Percentiles rank a stretch among this genome's conserved stretches.
Evolutionary conservation across 2,329 filamentous ascomycete genomes (phyloP).

Genomic region (Escovopsis sp.): DNA sequence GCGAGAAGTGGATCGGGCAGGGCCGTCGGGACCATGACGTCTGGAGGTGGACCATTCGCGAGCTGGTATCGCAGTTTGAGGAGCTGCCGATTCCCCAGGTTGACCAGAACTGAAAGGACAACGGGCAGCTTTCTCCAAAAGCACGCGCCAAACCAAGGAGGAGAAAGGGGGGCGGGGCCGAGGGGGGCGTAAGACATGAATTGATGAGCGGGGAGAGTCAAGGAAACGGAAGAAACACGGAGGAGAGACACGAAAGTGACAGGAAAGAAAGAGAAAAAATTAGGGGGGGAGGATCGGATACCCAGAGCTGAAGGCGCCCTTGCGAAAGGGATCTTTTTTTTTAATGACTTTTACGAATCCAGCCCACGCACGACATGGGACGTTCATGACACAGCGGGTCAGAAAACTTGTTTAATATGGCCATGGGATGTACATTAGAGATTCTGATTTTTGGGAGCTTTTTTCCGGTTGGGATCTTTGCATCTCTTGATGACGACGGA

Average conservation of each 20-base stretch:
- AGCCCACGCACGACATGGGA: neutral
- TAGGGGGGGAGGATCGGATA: neutral
- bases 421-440: neutral
- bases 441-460: neutral
- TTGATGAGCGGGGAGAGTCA: no score
- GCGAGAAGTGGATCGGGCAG: conserved; percentile 65
- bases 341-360: neutral
- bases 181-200: neutral
- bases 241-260: no score
- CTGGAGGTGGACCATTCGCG: conserved; percentile 67
- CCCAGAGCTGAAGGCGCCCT: neutral
- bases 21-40: conserved; percentile 40
- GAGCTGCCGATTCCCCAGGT: conserved; percentile 18
- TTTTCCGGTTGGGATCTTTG: neutral
- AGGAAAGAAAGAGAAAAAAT: no score
- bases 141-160: neutral
- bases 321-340: no score
- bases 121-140: neutral
- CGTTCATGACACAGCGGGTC: no score
- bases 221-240: no score
- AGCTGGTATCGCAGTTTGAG: conserved; percentile 35
- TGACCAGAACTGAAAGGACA: neutral
- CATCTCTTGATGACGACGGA: neutral
- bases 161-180: no score
- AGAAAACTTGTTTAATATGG: neutral